phyloP scores from a whole-genome alignment of 1,284 basidiomycete genomes.

The Vanrija humicola region DNA sequence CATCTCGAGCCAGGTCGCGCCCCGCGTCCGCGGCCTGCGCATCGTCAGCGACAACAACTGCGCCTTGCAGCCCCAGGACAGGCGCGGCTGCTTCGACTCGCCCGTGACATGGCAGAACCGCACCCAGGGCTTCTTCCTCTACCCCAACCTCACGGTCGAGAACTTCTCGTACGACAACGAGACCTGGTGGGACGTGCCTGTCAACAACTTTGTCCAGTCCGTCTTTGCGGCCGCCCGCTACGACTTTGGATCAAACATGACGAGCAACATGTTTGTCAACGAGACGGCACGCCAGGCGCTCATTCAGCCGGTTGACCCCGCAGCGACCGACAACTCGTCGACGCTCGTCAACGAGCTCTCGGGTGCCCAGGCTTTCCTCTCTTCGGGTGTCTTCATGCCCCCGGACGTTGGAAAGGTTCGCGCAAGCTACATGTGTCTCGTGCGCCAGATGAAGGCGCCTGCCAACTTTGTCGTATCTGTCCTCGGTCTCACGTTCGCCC shows the following conservation, averaged over 20 bases:
- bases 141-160: constrained; percentile 12
- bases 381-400: not conserved
- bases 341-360: constrained; percentile 5
- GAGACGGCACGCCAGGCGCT: constrained; percentile 1
- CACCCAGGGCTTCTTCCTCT: constrained; percentile 12
- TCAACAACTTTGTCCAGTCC: constrained; percentile 15
- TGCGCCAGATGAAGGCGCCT: constrained; percentile 14
- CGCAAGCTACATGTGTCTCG: constrained; percentile 16
- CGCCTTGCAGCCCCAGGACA: constrained; percentile 8
- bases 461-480: constrained; percentile 14
- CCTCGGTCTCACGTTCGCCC: constrained; percentile 13
- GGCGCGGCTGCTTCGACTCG: constrained; percentile 9
- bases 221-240: constrained; percentile 17
- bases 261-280: constrained; percentile 16
- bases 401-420: constrained; percentile 11
- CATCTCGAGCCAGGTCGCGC: not conserved
- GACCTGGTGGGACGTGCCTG: constrained; percentile 9
- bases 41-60: constrained; percentile 14
- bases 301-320: constrained; percentile 2
- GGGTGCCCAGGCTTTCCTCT: constrained; percentile 11
- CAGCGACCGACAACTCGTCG: constrained; percentile 6
- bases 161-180: not conserved
- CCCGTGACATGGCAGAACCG: constrained; percentile 6
- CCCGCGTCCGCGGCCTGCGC: constrained; percentile 10
- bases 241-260: constrained; percentile 20